Evolutionary conservation across 345 rosid genomes (phyloP).

Genomic region (Geranium brycei): DNA sequence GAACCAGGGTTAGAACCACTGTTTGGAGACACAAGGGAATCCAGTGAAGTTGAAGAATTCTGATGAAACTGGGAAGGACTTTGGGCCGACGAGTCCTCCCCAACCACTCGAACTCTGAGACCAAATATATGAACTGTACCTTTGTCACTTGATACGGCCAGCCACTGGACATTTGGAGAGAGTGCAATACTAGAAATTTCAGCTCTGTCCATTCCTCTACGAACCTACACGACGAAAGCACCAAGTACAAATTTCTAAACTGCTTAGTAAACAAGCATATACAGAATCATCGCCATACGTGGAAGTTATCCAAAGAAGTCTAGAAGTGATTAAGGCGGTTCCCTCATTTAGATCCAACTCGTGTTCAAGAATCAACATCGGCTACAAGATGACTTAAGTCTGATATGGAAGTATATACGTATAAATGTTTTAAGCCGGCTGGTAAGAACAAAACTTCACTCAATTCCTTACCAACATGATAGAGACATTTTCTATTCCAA

Average conservation of each 20-base stretch:
- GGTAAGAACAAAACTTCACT: no score
- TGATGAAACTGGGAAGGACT: conserved; percentile 24
- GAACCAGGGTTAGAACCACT: conserved; percentile 69
- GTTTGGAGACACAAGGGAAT: conserved; percentile 53
- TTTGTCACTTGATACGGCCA: conserved; percentile 82
- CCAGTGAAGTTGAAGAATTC: conserved; percentile 55
- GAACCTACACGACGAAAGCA: conserved; percentile 32
- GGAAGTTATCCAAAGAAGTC: no score
- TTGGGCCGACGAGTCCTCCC: conserved; percentile 49
- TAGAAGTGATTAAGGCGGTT: no score
- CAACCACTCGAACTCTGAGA: conserved; percentile 68
- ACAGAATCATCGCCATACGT: no score
- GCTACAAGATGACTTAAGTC: no score
- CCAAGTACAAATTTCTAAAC: no score
- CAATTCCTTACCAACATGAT: no score
- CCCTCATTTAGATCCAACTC: no score
- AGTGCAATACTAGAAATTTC: conserved; percentile 71
- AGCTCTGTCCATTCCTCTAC: conserved; percentile 88
- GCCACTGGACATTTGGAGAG: conserved; percentile 70
- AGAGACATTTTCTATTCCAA: no score
- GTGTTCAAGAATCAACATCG: no score
- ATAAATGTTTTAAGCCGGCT: no score
- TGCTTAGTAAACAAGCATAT: not conserved
- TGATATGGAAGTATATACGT: no score
- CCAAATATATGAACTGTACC: conserved; percentile 79